Base-by-base conservation (phyloP, 1,139 yeast genomes). In the Geotrichum bryndzae region DNA sequence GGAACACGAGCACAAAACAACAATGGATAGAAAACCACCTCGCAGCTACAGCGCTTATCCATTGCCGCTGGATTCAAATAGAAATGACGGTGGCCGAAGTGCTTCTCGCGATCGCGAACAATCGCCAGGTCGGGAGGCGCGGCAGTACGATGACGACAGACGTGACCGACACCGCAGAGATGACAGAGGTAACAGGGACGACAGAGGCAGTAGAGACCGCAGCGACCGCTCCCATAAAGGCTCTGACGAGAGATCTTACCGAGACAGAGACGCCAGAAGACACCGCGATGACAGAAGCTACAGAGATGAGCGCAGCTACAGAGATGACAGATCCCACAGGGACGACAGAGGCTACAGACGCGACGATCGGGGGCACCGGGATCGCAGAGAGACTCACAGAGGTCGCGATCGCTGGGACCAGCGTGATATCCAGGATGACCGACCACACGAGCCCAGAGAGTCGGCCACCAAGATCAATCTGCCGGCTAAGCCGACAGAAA, bases 211-310 rank as follows among this genome's bases (percentile, higher is more conserved):
- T 23, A 41, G 48, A 10, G 48, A 41, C 22, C 48, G 48, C 48
- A 18, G 18, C 18, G 48, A 15, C 48, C 48, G 22, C 22, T 41
- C 18, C 48, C 48, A n/a, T 23, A n/a, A 8, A 41, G 48, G n/a
- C 48, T n/a, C n/a, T 15, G 48, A 41, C 23, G 48, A 41, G 11
- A 13, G 48, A 41, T 41, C 48, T 41, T 41, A 41, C 22, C 18
- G 41, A 31, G 56, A 56, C 11, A 35, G 57, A 38, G 60, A 60
- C 48, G 57, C 38, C 51, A 18, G 52, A 46, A 35, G 60, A 52
- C 22, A 35, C 25, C 45, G 56, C 4, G 48, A 54, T 13, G 51
- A 35, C 4, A 54, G 25, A 31, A 27, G 51, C 3, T 23, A 55
- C 46, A 18, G 33, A 38, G 23, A 53, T 6, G 48, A 41, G 48